Evolutionary conservation across 2,329 filamentous ascomycete species (phyloP), one percentile per base, ranked within the genome.

Genomic region (Fusarium sp.): DNA sequence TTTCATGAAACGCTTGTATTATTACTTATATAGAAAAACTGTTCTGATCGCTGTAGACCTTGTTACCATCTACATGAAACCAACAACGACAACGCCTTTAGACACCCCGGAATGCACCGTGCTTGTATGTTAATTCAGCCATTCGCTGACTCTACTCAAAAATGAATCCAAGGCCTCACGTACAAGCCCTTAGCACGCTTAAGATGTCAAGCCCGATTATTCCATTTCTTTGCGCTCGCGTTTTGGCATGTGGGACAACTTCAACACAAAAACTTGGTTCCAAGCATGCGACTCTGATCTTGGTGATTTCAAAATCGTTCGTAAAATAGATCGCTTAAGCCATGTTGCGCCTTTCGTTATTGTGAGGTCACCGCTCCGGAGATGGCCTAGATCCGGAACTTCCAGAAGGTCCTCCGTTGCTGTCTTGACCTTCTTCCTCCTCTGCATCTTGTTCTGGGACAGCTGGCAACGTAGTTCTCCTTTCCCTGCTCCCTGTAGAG

Each of bases 41-140:
- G 35, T 55, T 55, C 36, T 45, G 45, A 54, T 54, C 55, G 44
- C 67, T 57, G 36, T 39, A 60, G 61, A 63, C 54, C 52, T 51
- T 44, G 38, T 57, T 48, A 57, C 58, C 66, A 56, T 73, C 73
- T 76, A 76, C 62, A 49, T 58, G 44, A 38, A 54, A 57, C 66
- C 58, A 66, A 65, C 48, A 52, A 58, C 44, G n/a, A 18, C n/a
- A 63, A 69, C 66, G 55, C 66, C 66, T 45, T 28, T 55, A 60
- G 63, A 57, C 48, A 60, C 58, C 63, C 51, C 68, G 44, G 45
- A 48, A 72, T 35, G 36, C 69, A 51, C 72, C 63, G 38, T 66
- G 36, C 58, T 44, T 33, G 28, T 59, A 69, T 58, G 41, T 52
- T 22, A 39, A 49, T 60, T 51, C 35, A 52, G 47, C n/a, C 54